phyloP scores from a whole-genome alignment of 164 flowering plant genomes.

The Kingdonia uniflora region DNA sequence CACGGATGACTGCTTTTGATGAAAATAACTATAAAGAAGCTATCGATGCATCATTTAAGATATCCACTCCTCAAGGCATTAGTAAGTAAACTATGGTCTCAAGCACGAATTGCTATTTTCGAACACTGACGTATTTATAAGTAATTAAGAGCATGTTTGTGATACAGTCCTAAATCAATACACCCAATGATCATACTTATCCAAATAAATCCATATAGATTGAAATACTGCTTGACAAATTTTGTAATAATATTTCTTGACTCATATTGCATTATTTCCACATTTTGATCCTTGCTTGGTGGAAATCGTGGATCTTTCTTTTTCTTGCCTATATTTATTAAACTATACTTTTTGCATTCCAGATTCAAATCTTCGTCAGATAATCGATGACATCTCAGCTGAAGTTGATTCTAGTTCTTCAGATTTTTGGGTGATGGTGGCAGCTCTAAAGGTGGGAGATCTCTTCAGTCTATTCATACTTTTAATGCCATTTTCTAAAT shows the following conservation, averaged over 20 bases:
- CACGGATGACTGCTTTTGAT: constrained; percentile 59
- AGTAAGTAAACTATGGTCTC: constrained; percentile 38
- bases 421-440: constrained; percentile 97
- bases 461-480: neutral
- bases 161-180: too few species aligned
- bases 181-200: too few species aligned
- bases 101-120: neutral
- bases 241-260: too few species aligned
- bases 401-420: constrained; percentile 73
- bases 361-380: constrained; percentile 56
- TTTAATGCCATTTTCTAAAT: too few species aligned
- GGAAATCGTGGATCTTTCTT: too few species aligned
- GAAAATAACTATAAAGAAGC: constrained; percentile 99
- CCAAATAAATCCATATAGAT: too few species aligned
- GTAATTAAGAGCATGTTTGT: too few species aligned
- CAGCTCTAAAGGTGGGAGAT: constrained; percentile 74
- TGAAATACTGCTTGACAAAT: too few species aligned
- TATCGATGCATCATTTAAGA: constrained; percentile 81
- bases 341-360: neutral
- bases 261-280: too few species aligned
- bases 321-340: too few species aligned
- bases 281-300: too few species aligned
- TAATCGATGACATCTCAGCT: constrained; percentile 55
- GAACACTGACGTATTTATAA: neutral
- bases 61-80: constrained; percentile 74